These are phyloP conservation scores for Neurospora sp. DNA, from an alignment of 495 filamentous ascomycete species.

Conservation along the genomic window DNA sequence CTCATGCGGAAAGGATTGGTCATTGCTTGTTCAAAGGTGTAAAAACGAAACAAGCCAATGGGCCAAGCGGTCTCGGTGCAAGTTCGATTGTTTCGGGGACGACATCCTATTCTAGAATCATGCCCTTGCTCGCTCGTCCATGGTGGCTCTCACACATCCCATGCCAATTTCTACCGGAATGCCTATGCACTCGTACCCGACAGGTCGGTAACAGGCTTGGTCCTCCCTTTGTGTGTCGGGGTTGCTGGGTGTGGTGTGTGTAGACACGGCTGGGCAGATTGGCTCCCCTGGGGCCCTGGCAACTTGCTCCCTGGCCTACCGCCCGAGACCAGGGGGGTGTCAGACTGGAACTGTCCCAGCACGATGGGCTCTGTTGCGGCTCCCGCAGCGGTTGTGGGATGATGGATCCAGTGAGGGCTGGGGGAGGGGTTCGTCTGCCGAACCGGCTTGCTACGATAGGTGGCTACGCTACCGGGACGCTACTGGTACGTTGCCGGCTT, in stretches of 20 bases:
- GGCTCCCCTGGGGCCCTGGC: background rate
- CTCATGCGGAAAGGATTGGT: background rate
- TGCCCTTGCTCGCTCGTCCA: background rate
- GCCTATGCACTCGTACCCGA: background rate
- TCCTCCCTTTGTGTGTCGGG: background rate
- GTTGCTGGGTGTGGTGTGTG: background rate
- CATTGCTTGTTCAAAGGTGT: background rate
- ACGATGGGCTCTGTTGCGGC: background rate
- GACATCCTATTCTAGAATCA: background rate
- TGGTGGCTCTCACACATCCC: background rate
- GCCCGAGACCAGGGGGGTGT: background rate
- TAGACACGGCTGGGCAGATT: background rate
- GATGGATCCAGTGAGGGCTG: background rate
- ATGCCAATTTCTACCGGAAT: background rate
- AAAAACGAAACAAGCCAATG: background rate
- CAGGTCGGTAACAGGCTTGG: background rate
- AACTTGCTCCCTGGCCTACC: background rate
- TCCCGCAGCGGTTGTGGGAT: background rate
- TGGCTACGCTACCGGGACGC: background rate
- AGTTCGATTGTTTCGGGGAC: background rate
- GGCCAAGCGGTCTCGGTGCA: background rate
- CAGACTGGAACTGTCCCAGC: background rate
- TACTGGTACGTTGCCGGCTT: background rate
- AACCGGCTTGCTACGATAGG: background rate
- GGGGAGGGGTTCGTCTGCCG: background rate